Evolutionary conservation across 805 yeast genomes (phyloP), one percentile per base, ranked within the genome.

Genomic region (Starmera pachycereana): DNA sequence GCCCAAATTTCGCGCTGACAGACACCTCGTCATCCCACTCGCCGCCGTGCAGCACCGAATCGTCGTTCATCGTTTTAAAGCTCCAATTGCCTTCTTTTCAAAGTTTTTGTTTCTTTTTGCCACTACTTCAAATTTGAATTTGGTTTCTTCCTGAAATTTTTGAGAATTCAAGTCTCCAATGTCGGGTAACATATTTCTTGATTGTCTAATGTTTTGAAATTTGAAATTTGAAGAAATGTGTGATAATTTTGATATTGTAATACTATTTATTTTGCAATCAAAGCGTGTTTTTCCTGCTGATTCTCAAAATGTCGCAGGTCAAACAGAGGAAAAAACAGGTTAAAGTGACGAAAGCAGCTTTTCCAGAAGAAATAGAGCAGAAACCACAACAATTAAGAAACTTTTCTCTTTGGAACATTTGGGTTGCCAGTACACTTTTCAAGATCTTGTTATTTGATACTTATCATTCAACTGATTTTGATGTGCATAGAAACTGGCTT

Each of bases 401-500:
- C 45, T 72, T 66, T 54, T 74, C 84, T 1, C 61, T 80, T 12
- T 72, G 78, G 75, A 76, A 78, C 53, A 73, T 78, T 14, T 78
- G 82, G 74, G 72, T 80, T 9, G 81, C 84, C 4, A 67, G 78
- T 1, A 64, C 78, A 9, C 59, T 75, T 36, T 60, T 81, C 33
- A 81, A 81, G 47, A 57, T 80, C 10, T 63, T 83, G 18, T 62
- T 83, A n/a, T 72, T 77, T 40, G 79, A 83, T 8, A 87, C 90
- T 1, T 92, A 90, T 60, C 88, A 76, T 49, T 89, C 97, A 11
- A 92, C 97, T 1, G 98, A 92, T 59, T 90, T 92, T 52, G 98
- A 92, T 57, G 98, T 92, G 19, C 98, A 92, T 60, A 68, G 98
- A 43, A 92, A 92, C 56, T 92, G 98, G 98, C 70, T 92, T 16